These are phyloP conservation scores for Wickerhamomyces chaumierensis DNA, from an alignment of 805 yeast genomes.

Conservation along the genomic window DNA sequence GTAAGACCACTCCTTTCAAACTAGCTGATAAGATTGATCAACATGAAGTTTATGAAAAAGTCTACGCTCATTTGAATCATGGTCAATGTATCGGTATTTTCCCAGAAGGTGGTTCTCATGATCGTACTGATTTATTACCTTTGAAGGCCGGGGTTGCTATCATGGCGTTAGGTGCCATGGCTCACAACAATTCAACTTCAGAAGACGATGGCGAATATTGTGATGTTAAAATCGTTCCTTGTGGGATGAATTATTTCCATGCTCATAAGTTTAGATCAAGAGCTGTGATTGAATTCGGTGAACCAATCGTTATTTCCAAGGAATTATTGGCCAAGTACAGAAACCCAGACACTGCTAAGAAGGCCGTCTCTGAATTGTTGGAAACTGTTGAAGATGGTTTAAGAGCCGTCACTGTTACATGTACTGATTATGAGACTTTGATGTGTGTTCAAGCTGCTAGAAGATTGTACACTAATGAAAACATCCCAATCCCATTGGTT, in stretches of 20 bases:
- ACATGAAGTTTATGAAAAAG: conserved; percentile 68
- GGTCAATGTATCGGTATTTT: conserved; percentile 86
- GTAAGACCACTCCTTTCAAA: conserved; percentile 51
- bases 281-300: conserved; percentile 89
- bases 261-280: conserved; percentile 89
- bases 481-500: conserved; percentile 69
- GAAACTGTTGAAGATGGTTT: conserved; percentile 66
- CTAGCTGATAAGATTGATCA: conserved; percentile 82
- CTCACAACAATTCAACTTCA: conserved; percentile 51
- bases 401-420: conserved; percentile 82
- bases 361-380: conserved; percentile 64
- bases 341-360: conserved; percentile 48
- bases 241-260: conserved; percentile 93
- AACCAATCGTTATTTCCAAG: conserved; percentile 59
- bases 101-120: conserved; percentile 98
- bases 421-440: conserved; percentile 90
- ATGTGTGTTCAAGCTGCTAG: conserved; percentile 92
- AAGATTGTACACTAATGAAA: conserved; percentile 72
- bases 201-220: conserved; percentile 48
- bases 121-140: conserved; percentile 81
- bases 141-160: conserved; percentile 95
- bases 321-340: conserved; percentile 57
- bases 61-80: conserved; percentile 70
- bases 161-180: conserved; percentile 93
- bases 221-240: conserved; percentile 79